A percentile compares a stretch with the other conserved stretches of the same genome.
These are phyloP conservation scores for Lepidium campestre DNA, from an alignment of 441 rosid genomes.

Conservation along the genomic window DNA sequence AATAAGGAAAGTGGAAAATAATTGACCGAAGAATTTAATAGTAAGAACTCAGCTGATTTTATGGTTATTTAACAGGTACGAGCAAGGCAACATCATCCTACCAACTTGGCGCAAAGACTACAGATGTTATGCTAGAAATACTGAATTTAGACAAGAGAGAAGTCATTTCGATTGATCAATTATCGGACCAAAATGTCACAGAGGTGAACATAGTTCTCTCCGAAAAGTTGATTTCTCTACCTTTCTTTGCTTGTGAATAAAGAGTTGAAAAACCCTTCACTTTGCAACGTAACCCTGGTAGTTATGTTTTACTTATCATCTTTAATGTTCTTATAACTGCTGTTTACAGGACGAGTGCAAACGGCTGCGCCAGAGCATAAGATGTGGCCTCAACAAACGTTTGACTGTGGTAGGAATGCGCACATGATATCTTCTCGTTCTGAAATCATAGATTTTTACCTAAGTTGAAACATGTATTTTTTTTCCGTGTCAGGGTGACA, in stretches of 20 bases:
- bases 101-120: slow-evolving; percentile 55
- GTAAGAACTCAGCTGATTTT: slow-evolving; percentile 20
- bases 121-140: slow-evolving; percentile 70
- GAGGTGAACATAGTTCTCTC: slow-evolving; percentile 51
- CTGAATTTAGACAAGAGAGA: slow-evolving; percentile 73
- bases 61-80: slow-evolving; percentile 48
- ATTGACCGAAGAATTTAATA: background rate
- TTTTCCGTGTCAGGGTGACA: slow-evolving; percentile 64
- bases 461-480: slow-evolving; percentile 16
- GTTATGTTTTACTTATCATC: background rate
- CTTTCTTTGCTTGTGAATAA: background rate
- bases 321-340: slow-evolving; percentile 14
- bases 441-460: slow-evolving; percentile 7
- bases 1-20: background rate
- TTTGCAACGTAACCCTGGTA: background rate
- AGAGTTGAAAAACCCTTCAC: background rate
- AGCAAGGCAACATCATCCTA: slow-evolving; percentile 56
- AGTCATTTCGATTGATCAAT: slow-evolving; percentile 59
- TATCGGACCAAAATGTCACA: slow-evolving; percentile 86
- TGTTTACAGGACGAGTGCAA: slow-evolving; percentile 84
- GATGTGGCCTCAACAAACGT: slow-evolving; percentile 63
- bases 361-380: slow-evolving; percentile 58
- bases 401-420: slow-evolving; percentile 65
- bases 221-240: slow-evolving; percentile 3
- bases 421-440: slow-evolving; percentile 14